Evolutionary conservation across 495 filamentous ascomycete genomes (phyloP), one percentile per base, ranked within the genome.

Genomic region (Trichoderma gamsii): DNA sequence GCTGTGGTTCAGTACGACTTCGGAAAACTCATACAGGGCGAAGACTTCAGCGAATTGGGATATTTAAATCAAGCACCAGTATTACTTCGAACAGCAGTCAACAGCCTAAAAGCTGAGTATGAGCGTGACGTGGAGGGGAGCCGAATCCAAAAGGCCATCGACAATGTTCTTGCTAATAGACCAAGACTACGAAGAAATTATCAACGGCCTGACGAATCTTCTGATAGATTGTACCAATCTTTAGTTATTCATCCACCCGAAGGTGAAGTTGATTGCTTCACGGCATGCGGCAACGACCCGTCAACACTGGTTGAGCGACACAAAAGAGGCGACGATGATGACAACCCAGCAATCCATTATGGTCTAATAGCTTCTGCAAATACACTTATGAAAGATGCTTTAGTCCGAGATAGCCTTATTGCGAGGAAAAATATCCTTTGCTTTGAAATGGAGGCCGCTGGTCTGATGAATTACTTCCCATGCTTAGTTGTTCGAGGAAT

Each of bases 1-100:
- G 71, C 32, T 25, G 23, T 76, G 16, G 51, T 76, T 18, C 76
- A 76, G 49, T 76, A 76, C 66, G 75, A 76, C 70, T 38, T 7
- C 7, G 35, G 35, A 38, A 38, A 38, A 38, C 2, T 5, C 35
- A 38, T 38, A 38, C 35, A 38, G 8, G 35, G 35, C 35, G 35
- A 38, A 38, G 35, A 38, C 0, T 38, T 38, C 35, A 38, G 41
- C 0, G 25, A 63, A 15, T 21, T 16, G n/a, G 25, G 32, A 18
- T 63, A 21, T 21, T 35, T 63, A 7, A 35, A 63, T 35, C 59
- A 63, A 16, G 25, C 59, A 29, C 59, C 59, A 3, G 9, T 16
- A 13, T 7, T 63, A 15, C 23, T 63, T 0, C 59, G 59, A 1
- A 23, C 59, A 9, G 59, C 59, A 2, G 59, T 63, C 7, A 35